A percentile compares a stretch with the other conserved stretches of the same genome.
Evolutionary conservation across 768 basidiomycete genomes (phyloP).

Genomic region (Phanerochaete carnosa): DNA sequence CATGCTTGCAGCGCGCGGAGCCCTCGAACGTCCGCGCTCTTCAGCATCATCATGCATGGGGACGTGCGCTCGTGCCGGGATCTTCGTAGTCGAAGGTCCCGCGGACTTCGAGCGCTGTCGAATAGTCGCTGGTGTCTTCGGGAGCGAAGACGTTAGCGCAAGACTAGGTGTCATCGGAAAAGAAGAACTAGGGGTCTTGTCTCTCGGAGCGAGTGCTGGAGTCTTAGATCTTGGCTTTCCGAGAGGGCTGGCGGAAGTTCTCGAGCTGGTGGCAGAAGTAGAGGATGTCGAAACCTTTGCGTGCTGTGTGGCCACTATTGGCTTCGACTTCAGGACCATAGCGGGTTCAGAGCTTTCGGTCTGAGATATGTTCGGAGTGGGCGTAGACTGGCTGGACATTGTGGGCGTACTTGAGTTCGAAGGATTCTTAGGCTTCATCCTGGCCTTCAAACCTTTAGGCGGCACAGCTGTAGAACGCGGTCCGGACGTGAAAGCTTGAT

Average conservation of each 20-base stretch:
- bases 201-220: not conserved
- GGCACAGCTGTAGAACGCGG: not conserved
- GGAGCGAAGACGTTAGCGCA: not conserved
- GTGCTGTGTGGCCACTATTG: not conserved
- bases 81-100: not conserved
- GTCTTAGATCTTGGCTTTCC: not conserved
- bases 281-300: not conserved
- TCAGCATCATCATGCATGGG: not conserved
- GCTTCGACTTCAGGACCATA: not conserved
- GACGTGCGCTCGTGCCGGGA: not conserved
- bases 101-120: not conserved
- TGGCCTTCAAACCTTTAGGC: not conserved
- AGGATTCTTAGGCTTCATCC: conserved; percentile 7
- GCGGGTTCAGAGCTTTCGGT: not conserved
- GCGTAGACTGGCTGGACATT: not conserved
- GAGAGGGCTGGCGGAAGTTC: not conserved
- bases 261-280: not conserved
- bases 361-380: not conserved
- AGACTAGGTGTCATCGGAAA: not conserved
- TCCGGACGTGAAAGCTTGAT: not conserved
- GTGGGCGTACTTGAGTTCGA: not conserved
- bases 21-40: not conserved
- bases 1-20: not conserved
- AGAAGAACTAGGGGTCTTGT: not conserved
- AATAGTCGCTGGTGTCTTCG: not conserved